Evolutionary conservation across 768 basidiomycete genomes (phyloP).

Genomic region (Macrolepiota fuliginosa): DNA sequence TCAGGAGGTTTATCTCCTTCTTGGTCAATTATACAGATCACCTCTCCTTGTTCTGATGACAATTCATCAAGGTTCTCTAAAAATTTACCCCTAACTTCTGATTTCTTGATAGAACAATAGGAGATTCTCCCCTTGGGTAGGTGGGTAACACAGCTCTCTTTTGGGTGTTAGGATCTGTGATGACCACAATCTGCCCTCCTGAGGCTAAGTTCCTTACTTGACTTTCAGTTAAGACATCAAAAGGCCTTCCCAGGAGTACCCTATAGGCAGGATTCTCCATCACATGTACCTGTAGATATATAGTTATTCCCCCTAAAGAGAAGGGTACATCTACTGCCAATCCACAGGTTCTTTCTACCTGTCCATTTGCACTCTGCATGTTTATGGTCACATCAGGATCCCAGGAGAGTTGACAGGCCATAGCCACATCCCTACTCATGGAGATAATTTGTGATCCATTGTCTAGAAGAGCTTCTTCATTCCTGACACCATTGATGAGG

Average conservation of each 20-base stretch:
- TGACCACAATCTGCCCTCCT: too few species aligned
- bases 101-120: not conserved
- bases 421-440: slow-evolving; percentile 9
- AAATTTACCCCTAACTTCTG: not conserved
- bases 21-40: slow-evolving; percentile 9
- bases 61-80: slow-evolving; percentile 15
- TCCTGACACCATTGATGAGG: slow-evolving; percentile 14
- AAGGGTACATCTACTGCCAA: slow-evolving; percentile 26
- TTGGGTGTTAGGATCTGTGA: slow-evolving; percentile 24
- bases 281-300: slow-evolving; percentile 28
- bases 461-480: slow-evolving; percentile 22
- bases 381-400: slow-evolving; percentile 18
- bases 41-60: slow-evolving; percentile 11
- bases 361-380: slow-evolving; percentile 26
- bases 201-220: too few species aligned
- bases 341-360: slow-evolving; percentile 21
- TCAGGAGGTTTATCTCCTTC: not conserved
- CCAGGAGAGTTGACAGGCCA: slow-evolving; percentile 8
- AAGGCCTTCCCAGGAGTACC: slow-evolving; percentile 27
- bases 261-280: slow-evolving; percentile 23
- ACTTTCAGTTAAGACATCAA: slow-evolving; percentile 26
- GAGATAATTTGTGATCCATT: slow-evolving; percentile 19
- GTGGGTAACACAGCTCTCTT: slow-evolving; percentile 10
- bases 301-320: slow-evolving; percentile 17
- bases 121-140: not conserved